These are phyloP conservation scores for Camellia japonica DNA, from an alignment of 148 eudicot genomes.

Conservation along the genomic window DNA sequence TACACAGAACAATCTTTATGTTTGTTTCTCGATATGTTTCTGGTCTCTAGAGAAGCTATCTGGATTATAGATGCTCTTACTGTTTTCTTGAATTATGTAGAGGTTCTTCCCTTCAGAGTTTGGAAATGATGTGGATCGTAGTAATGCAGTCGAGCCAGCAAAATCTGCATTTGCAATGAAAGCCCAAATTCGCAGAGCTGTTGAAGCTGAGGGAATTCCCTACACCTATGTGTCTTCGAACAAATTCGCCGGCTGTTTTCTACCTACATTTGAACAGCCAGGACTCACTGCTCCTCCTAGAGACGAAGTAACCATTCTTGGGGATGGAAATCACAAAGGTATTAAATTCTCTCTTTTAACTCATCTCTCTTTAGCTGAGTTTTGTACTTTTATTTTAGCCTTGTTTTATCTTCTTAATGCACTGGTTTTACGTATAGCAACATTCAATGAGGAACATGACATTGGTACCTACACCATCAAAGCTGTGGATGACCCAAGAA, in stretches of 20 bases:
- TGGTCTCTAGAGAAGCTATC: no score
- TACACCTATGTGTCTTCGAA: constrained; percentile 45
- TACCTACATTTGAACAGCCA: constrained; percentile 47
- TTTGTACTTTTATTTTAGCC: background rate
- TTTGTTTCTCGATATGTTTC: no score
- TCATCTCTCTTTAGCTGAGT: background rate
- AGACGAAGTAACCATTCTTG: constrained; percentile 39
- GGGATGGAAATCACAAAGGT: constrained; percentile 66
- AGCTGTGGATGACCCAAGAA: constrained; percentile 56
- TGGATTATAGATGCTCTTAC: background rate
- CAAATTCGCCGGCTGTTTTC: constrained; percentile 53
- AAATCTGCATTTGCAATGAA: constrained; percentile 30
- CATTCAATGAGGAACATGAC: constrained; percentile 39
- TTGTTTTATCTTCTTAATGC: no score
- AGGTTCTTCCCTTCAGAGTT: constrained; percentile 69
- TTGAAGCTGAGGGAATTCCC: constrained; percentile 64
- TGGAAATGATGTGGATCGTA: constrained; percentile 50
- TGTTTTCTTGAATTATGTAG: constrained; percentile 22
- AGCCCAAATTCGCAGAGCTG: constrained; percentile 44
- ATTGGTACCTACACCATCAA: constrained; percentile 51
- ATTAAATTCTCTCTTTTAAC: background rate
- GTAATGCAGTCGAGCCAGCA: constrained; percentile 51
- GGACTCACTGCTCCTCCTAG: constrained; percentile 51
- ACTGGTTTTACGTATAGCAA: no score
- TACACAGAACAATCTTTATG: no score